Conservation (phyloP, 1,284 basidiomycete genomes). For the Veloboletus limbatus region DNA sequence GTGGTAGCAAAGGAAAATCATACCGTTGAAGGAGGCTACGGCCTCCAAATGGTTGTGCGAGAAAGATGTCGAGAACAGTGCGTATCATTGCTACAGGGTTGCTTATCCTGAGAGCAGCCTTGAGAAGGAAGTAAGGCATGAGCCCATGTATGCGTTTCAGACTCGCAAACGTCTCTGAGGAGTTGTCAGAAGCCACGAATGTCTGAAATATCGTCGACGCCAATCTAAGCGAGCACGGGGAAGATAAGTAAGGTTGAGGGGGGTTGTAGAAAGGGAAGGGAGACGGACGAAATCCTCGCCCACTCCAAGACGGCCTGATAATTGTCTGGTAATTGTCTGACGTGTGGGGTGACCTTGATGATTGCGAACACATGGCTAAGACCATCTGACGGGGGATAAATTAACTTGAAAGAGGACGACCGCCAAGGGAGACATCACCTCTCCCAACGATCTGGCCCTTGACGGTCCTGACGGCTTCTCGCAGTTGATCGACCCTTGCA, state of each 20-base stretch:
- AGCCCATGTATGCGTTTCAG: slow-evolving; percentile 93
- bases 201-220: slow-evolving; percentile 96
- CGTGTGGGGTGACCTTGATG: slow-evolving; percentile 79
- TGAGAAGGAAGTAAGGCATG: slow-evolving; percentile 98
- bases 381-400: slow-evolving; percentile 58
- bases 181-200: slow-evolving; percentile 90
- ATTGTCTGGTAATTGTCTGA: slow-evolving; percentile 79
- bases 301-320: slow-evolving; percentile 93
- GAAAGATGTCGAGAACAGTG: slow-evolving; percentile 87
- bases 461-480: slow-evolving; percentile 81
- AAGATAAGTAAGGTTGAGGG: slow-evolving; percentile 13
- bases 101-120: slow-evolving; percentile 87
- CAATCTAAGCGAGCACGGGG: slow-evolving; percentile 44
- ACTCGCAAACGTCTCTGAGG: slow-evolving; percentile 84
- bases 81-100: slow-evolving; percentile 98
- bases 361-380: slow-evolving; percentile 84
- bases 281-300: slow-evolving; percentile 89
- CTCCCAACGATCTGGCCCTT: slow-evolving; percentile 89
- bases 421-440: slow-evolving; percentile 41
- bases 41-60: slow-evolving; percentile 97
- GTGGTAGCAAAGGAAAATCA: slow-evolving; percentile 6
- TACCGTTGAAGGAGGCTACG: slow-evolving; percentile 87
- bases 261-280: slow-evolving; percentile 7
- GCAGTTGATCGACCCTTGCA: slow-evolving; percentile 81
- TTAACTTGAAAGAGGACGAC: slow-evolving; percentile 8